A percentile compares a stretch with the other conserved stretches of the same genome.
These are phyloP conservation scores for Epichloe hybrida DNA, from an alignment of 2,329 filamentous ascomycete genomes.

Conservation along the genomic window DNA sequence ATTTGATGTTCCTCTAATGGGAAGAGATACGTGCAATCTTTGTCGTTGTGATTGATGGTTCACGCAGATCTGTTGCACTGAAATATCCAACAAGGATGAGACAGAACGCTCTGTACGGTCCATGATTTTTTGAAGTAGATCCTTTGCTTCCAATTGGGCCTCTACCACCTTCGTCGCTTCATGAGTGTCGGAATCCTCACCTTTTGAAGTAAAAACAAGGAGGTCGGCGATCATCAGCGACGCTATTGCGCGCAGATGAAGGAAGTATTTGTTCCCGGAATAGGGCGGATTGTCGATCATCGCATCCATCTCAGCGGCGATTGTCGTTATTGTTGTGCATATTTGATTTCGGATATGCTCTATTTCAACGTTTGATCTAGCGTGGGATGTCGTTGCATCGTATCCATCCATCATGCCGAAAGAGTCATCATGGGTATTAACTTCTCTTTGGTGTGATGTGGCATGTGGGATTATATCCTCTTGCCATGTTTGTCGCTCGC, in stretches of 20 bases:
- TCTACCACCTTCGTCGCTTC: conserved; percentile 15
- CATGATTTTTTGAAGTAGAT: conserved; percentile 15
- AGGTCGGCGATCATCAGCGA: conserved; percentile 66
- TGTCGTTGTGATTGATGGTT: background rate
- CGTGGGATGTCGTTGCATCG: background rate
- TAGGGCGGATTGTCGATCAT: conserved; percentile 58
- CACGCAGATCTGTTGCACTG: background rate
- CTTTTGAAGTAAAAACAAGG: conserved; percentile 23
- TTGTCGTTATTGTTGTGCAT: conserved; percentile 42
- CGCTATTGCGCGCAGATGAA: conserved; percentile 60
- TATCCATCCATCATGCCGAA: background rate
- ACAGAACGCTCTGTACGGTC: conserved; percentile 16
- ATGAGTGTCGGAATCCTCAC: background rate
- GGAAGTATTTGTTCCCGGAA: conserved; percentile 49
- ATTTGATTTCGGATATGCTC: conserved; percentile 36
- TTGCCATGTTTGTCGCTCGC: conserved; percentile 1
- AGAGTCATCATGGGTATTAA: background rate
- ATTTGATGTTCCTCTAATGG: conserved; percentile 14
- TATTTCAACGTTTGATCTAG: conserved; percentile 8
- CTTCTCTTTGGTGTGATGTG: background rate
- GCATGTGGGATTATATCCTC: conserved; percentile 3
- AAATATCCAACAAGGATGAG: conserved; percentile 6
- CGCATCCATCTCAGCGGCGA: conserved; percentile 58
- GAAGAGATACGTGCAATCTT: conserved; percentile 17
- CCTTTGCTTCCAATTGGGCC: conserved; percentile 17